A percentile compares a stretch with the other conserved stretches of the same genome.
Evolutionary conservation across 2,329 filamentous ascomycete species (phyloP).

Genomic region (Dactylella cylindrospora): DNA sequence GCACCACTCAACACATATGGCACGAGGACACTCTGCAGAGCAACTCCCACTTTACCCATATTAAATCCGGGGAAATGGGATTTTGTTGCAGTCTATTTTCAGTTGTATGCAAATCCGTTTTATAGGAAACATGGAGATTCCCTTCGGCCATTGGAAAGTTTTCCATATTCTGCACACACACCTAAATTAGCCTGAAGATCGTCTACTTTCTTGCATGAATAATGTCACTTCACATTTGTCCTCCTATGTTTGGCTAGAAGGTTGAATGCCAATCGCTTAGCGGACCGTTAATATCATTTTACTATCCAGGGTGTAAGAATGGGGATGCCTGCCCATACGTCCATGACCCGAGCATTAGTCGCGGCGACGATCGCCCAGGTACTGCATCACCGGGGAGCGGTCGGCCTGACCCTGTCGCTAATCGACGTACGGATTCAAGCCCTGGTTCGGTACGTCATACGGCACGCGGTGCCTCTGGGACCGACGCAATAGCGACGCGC

Average conservation of each 20-base stretch:
- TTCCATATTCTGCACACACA: constrained; percentile 1
- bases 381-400: constrained; percentile 16
- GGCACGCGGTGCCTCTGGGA: constrained; percentile 28
- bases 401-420: constrained; percentile 10
- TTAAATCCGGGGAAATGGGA: constrained; percentile 19
- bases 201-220: constrained; percentile 33
- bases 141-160: constrained; percentile 5
- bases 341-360: constrained; percentile 11
- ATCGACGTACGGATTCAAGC: constrained; percentile 18
- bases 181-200: constrained; percentile 27
- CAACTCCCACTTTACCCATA: not conserved
- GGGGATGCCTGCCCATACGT: constrained; percentile 25
- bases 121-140: not conserved
- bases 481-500: constrained; percentile 30
- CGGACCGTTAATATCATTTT: no score
- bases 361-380: constrained; percentile 35
- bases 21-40: constrained; percentile 24
- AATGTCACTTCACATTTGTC: constrained; percentile 9
- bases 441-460: constrained; percentile 25
- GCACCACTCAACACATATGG: constrained; percentile 12
- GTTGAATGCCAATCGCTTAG: constrained; percentile 14
- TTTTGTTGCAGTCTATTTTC: constrained; percentile 30
- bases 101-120: constrained; percentile 37
- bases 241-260: no score
- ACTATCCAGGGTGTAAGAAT: constrained; percentile 30